Conservation (phyloP, 2,329 filamentous ascomycete species). For the Exophiala dermatitidis region DNA sequence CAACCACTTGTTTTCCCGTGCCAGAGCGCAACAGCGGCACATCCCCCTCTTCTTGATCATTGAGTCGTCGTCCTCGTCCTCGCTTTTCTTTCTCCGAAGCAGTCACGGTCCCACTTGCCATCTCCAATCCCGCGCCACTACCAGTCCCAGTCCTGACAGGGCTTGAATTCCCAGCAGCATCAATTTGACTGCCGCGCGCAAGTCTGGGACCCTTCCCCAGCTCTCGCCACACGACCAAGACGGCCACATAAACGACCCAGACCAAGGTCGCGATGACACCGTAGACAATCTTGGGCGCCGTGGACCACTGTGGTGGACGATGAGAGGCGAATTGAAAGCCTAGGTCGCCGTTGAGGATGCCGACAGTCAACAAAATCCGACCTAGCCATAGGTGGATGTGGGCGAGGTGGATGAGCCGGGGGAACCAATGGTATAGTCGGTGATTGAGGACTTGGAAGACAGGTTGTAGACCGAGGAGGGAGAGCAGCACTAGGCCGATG, state of each 20-base stretch:
- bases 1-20: too few relatives aligned
- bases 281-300: slow-evolving; percentile 12
- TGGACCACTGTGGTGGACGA: slow-evolving; percentile 1
- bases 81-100: too few relatives aligned
- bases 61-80: too few relatives aligned
- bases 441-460: slow-evolving; percentile 28
- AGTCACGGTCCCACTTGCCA: too few relatives aligned
- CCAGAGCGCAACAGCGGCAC: too few relatives aligned
- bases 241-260: slow-evolving; percentile 18
- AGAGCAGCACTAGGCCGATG: slow-evolving; percentile 28
- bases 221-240: slow-evolving; percentile 17
- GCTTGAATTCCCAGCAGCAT: too few relatives aligned
- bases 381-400: slow-evolving; percentile 49
- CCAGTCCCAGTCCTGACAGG: too few relatives aligned
- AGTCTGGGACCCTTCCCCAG: slow-evolving; percentile 5
- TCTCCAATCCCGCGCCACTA: too few relatives aligned
- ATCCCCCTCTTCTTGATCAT: too few relatives aligned
- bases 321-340: slow-evolving; percentile 35
- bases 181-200: background rate
- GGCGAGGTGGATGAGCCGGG: slow-evolving; percentile 24
- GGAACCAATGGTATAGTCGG: slow-evolving; percentile 40
- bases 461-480: slow-evolving; percentile 28
- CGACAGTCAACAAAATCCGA: slow-evolving; percentile 43
- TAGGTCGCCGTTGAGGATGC: slow-evolving; percentile 51
- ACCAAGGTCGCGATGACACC: slow-evolving; percentile 12